Base-by-base conservation (phyloP, 257 asterid species). In the Scutellaria barbata region DNA sequence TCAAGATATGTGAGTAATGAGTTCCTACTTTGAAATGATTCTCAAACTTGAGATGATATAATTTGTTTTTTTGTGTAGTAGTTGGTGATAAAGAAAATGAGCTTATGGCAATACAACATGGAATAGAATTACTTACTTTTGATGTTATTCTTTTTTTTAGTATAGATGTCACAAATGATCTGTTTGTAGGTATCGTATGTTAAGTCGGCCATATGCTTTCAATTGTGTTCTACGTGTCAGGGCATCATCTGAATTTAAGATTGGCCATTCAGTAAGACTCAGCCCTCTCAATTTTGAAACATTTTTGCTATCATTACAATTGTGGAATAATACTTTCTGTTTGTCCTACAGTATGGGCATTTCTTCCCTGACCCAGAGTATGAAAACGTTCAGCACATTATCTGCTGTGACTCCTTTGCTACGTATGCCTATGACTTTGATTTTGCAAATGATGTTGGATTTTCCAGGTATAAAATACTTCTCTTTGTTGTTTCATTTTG, bases 331-430 rank as follows among this genome's bases (percentile, higher is more conserved):
- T 77, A 66, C 76, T 69, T 77, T 41, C 74, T 55, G 16, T 71
- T 74, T 83, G 46, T 85, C 68, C 76, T 74, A 74, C 98, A 95
- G 99, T 95, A 89, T 79, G 99, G 99, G 42, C 99, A 95, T 84
- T 95, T 89, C 86, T 95, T 95, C 81, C 98, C 99, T 13, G 99
- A 95, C 76, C 98, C 99, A 3, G 96, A 88, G 76, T 95, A 92
- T 73, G 99, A 86, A 83, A 91, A 95, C 71, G 98, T 95, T 70
- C 99, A 95, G 77, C 99, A 95, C 74, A 83, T 95, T 66, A 92
- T 91, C 78, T 91, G 97, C 78, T 95, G 99, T 17, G 99, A 95
- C 84, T 85, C 96, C 55, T 95, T 88, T 68, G 99, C 96, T 68
- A 91, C 99, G 69, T 95, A 95, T 78, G 98, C 96, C 50, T 95